A percentile compares a stretch with the other conserved stretches of the same genome.
Evolutionary conservation across 306 rosid genomes (phyloP).

Genomic region (Trichosanthes cucumerina): DNA sequence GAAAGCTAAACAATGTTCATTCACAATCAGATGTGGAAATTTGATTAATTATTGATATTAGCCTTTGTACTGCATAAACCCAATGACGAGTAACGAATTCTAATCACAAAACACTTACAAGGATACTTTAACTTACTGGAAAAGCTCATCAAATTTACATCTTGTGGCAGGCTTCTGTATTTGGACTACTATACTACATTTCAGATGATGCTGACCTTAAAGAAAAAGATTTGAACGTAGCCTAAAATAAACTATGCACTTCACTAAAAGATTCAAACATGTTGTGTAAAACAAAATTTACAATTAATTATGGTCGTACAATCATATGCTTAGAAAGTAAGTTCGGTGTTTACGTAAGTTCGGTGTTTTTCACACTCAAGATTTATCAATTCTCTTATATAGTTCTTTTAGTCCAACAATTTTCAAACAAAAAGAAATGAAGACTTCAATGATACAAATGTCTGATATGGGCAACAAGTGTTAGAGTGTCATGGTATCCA

Average conservation of each 20-base stretch:
- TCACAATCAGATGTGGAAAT: background rate
- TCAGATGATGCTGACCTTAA: background rate
- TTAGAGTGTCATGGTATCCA: background rate
- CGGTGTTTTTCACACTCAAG: background rate
- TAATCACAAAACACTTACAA: background rate
- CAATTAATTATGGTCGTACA: background rate
- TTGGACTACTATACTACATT: background rate
- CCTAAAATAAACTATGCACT: background rate
- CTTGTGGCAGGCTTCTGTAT: background rate
- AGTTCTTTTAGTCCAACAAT: background rate
- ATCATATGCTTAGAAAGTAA: background rate
- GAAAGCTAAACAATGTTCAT: conserved; percentile 40
- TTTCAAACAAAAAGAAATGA: background rate
- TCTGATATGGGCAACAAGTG: background rate
- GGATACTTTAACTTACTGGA: background rate
- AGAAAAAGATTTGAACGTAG: background rate
- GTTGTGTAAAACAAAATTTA: background rate
- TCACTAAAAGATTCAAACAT: background rate
- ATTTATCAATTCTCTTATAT: background rate
- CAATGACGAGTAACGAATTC: background rate
- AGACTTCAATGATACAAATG: background rate
- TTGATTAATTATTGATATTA: background rate
- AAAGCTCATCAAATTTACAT: background rate
- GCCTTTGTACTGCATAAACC: background rate
- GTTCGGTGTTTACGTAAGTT: background rate